A percentile compares a stretch with the other conserved stretches of the same genome.
Conservation (phyloP, 345 rosid genomes). For the Pugionium cornutum region DNA sequence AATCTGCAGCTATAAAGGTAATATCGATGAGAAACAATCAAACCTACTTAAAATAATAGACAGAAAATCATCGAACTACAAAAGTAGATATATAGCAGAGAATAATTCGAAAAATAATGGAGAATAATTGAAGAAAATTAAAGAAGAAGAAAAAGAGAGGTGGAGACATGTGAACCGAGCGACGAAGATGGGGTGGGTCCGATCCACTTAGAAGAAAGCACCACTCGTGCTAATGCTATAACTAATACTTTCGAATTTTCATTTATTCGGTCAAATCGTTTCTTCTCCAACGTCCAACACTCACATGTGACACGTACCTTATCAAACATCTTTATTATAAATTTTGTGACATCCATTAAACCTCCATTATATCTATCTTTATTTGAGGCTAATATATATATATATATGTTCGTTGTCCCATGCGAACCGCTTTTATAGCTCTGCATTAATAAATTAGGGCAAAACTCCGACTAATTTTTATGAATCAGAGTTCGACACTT, state of each 20-base stretch:
- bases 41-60: too few relatives aligned
- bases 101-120: slow-evolving; percentile 1
- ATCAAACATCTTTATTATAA: slow-evolving; percentile 23
- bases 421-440: slow-evolving; percentile 12
- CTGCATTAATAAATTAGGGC: too few relatives aligned
- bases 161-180: slow-evolving; percentile 38
- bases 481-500: background rate
- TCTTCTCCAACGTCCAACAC: slow-evolving; percentile 40
- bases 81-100: background rate
- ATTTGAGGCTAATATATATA: background rate
- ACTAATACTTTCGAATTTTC: slow-evolving; percentile 20
- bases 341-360: slow-evolving; percentile 34
- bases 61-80: background rate
- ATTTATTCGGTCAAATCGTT: slow-evolving; percentile 42
- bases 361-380: background rate
- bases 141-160: slow-evolving; percentile 18
- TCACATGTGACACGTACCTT: slow-evolving; percentile 44
- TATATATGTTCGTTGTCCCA: background rate
- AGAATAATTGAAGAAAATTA: background rate
- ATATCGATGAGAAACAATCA: too few relatives aligned
- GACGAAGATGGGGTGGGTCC: slow-evolving; percentile 34
- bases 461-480: too few relatives aligned
- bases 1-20: too few relatives aligned
- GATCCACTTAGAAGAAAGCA: slow-evolving; percentile 28
- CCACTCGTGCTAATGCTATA: slow-evolving; percentile 35